Evolutionary conservation across 2,329 filamentous ascomycete genomes (phyloP), one percentile per base, ranked within the genome.

Genomic region (Drechmeria coniospora): DNA sequence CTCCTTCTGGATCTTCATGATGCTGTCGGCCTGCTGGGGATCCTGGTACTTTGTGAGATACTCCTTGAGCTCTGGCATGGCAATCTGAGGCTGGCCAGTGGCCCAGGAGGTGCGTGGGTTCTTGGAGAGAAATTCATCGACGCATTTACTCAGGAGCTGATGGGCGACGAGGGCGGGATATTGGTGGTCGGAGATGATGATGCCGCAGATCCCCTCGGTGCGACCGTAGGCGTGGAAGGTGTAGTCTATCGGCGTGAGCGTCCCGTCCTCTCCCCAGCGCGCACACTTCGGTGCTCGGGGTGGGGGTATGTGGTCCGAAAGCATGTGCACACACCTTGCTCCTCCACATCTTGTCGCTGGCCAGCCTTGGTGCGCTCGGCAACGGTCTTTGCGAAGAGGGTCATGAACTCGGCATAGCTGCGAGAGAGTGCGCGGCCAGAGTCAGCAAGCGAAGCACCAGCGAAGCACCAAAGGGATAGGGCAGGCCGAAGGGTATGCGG

Each of bases 1-100:
- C 61, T 98, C 84, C 59, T 83, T 79, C 56, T 95, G 87, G 45
- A 98, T 94, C 66, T 83, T 86, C 64, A 83, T 72, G 50, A 95
- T 92, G 56, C 77, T 87, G 59, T 92, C 84, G 40, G 83, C 86
- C 57, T 92, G 70, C 46, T 75, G 65, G 9, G 87, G 84, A 52
- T 94, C 80, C 60, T 93, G 81, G 59, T 84, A 92, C 45, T 65
- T 65, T 45, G 46, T 46, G 26, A 72, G 50, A 55, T 92, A 92
- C 23, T 83, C 78, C 51, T 81, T 76, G 31, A 95, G 65, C 49
- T 78, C 68, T 23, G 79, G 79, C 50, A 84, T 77, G 13, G 62
- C 47, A 28, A 81, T 57, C 30, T 55, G 57, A 32, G 59, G 61
- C 41, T 43, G 61, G 46, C 65, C 52, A 44, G 59, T 64, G 12